These are phyloP conservation scores for Botryotinia convoluta DNA, from an alignment of 2,329 filamentous ascomycete genomes.

Conservation along the genomic window DNA sequence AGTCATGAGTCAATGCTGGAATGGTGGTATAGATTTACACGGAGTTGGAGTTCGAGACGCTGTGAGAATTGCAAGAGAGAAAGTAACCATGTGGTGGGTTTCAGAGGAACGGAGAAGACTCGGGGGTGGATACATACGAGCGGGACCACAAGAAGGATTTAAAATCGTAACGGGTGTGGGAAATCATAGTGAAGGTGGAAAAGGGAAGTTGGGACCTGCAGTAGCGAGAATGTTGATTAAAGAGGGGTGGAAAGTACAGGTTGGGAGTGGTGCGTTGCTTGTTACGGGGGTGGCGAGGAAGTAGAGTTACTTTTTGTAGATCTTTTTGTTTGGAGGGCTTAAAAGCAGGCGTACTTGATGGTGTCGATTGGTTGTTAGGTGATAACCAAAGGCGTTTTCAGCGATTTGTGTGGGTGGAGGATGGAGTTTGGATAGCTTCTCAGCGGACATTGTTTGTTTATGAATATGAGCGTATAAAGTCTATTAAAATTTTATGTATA, in stretches of 20 bases:
- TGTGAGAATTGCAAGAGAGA: constrained; percentile 69
- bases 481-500: background rate
- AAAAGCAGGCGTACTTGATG: background rate
- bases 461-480: background rate
- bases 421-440: background rate
- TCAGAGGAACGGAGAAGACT: constrained; percentile 48
- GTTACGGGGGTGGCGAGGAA: constrained; percentile 57
- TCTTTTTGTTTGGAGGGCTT: background rate
- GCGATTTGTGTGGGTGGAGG: background rate
- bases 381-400: background rate
- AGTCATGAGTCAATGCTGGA: constrained; percentile 65
- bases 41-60: constrained; percentile 79
- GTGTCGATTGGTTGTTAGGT: background rate
- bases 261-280: constrained; percentile 66
- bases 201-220: constrained; percentile 71
- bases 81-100: constrained; percentile 74
- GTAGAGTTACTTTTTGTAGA: background rate
- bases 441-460: background rate
- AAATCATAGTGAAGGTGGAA: constrained; percentile 73
- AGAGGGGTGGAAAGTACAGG: constrained; percentile 81
- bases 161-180: constrained; percentile 80
- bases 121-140: constrained; percentile 37
- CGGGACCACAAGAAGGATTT: constrained; percentile 50
- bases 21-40: constrained; percentile 70
- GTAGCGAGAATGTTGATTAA: constrained; percentile 72